Base-by-base conservation (phyloP, 1,284 basidiomycete species). In the Ganoderma lucidum region DNA sequence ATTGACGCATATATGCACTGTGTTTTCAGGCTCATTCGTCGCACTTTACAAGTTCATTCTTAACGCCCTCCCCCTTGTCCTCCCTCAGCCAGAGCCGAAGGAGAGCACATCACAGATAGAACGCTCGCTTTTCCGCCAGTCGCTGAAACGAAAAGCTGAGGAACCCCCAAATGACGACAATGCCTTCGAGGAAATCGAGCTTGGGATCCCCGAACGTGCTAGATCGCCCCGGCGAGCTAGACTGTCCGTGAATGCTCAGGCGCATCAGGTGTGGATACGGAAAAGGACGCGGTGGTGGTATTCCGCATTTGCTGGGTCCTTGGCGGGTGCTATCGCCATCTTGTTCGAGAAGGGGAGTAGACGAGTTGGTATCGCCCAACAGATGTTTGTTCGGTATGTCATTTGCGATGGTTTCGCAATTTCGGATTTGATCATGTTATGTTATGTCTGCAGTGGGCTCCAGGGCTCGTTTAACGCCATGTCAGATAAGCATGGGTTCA, bases 391-490 rank as follows among this genome's bases (percentile, higher is more conserved):
- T 63, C 87, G 94, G 93, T 92, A 68, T 64, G 88, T 82, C 35
- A 44, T 37, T 39, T 19, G 23, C 30, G 48, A 37, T 41, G 15
- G 30, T n/a, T 3, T n/a, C 30, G 4, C 32, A n/a, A 17, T 5
- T 41, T 3, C 2, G 32, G 32, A 28, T 30, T 42, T 61, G n/a
- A 10, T 15, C 23, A 17, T 23, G 23, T 4, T 9, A n/a, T 17
- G 23, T 41, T 6, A 19, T 44, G 1, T 23, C 69, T 37, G 6
- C 67, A 94, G 93, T 63, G 95, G 96, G 0, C 80, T 97, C 28
- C 94, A 97, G 77, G 95, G 95, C 1, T 90, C 90, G 1, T 96
- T 93, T 79, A 96, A 96, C 74, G 85, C 89, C 0, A 89, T 89
- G 72, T 89, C 92, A 12, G 84, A 84, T 1, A 87, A 86, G 74